A percentile compares a stretch with the other conserved stretches of the same genome.
These are phyloP conservation scores for Wickerhamiella pararugosa DNA, from an alignment of 1,139 yeast species.

Conservation along the genomic window DNA sequence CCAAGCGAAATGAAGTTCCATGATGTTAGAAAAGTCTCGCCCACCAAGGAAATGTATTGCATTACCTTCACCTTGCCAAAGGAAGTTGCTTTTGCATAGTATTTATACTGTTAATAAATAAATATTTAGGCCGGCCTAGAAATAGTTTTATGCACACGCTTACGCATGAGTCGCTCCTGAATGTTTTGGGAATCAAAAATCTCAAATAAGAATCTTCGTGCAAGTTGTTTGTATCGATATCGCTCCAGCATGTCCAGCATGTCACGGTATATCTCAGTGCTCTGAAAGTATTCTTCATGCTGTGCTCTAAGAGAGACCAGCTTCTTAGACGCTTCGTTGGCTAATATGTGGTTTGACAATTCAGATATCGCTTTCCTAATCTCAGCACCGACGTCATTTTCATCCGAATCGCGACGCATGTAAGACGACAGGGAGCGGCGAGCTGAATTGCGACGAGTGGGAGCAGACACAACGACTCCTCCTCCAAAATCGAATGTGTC, in stretches of 20 bases:
- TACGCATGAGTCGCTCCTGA: slow-evolving; percentile 29
- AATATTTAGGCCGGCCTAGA: neutral
- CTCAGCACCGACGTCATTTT: slow-evolving; percentile 9
- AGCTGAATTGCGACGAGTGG: no score
- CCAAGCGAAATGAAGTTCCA: slow-evolving; percentile 42
- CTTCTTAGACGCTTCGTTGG: slow-evolving; percentile 51
- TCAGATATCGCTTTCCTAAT: slow-evolving; percentile 46
- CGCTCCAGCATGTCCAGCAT: slow-evolving; percentile 49
- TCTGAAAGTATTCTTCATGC: slow-evolving; percentile 42
- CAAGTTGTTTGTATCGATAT: slow-evolving; percentile 49
- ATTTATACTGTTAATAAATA: neutral
- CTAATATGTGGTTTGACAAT: slow-evolving; percentile 44
- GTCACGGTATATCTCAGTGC: slow-evolving; percentile 41
- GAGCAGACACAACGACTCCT: no score
- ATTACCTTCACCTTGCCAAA: slow-evolving; percentile 65
- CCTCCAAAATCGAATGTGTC: no score
- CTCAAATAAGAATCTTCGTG: slow-evolving; percentile 54
- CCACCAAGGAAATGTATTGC: slow-evolving; percentile 93
- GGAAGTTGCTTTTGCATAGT: slow-evolving; percentile 45
- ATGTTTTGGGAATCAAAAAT: slow-evolving; percentile 44
- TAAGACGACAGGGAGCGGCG: no score
- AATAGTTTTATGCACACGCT: neutral
- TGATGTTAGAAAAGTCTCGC: slow-evolving; percentile 84
- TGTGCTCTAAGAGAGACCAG: slow-evolving; percentile 40
- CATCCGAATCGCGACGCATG: no score